phyloP scores from a whole-genome alignment of 805 yeast genomes.

The Wickerhamiella alocasiicola region DNA sequence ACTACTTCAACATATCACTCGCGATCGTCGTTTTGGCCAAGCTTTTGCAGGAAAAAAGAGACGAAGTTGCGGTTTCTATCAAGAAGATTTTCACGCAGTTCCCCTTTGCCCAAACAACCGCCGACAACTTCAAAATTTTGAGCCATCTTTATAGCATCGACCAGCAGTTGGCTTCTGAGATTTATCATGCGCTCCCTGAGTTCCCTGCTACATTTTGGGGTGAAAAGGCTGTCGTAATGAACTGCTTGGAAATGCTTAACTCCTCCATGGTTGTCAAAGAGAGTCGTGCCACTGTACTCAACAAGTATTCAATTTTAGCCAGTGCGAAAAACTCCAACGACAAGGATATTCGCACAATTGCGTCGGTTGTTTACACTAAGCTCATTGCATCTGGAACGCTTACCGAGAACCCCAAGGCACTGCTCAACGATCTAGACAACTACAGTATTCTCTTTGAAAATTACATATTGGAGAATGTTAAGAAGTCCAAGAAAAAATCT shows the following conservation, averaged over 20 bases:
- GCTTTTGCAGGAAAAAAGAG: slow-evolving; percentile 1
- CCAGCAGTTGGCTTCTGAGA: slow-evolving; percentile 18
- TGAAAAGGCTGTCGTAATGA: slow-evolving; percentile 18
- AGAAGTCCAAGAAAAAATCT: neutral
- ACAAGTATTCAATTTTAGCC: slow-evolving; percentile 19
- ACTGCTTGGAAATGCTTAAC: slow-evolving; percentile 26
- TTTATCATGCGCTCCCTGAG: slow-evolving; percentile 20
- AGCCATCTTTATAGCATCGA: slow-evolving; percentile 23
- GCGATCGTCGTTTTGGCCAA: slow-evolving; percentile 11
- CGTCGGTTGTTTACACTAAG: slow-evolving; percentile 28
- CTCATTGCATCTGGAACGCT: slow-evolving; percentile 22
- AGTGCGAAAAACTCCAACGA: slow-evolving; percentile 18
- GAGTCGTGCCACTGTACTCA: slow-evolving; percentile 22
- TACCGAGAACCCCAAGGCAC: slow-evolving; percentile 15
- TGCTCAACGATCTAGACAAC: slow-evolving; percentile 19
- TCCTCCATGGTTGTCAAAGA: slow-evolving; percentile 26
- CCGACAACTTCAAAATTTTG: slow-evolving; percentile 18
- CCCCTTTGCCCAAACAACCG: neutral
- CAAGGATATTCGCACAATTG: slow-evolving; percentile 21
- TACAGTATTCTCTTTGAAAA: slow-evolving; percentile 25
- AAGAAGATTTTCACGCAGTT: slow-evolving; percentile 3
- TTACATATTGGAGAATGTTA: slow-evolving; percentile 13
- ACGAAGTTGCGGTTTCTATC: slow-evolving; percentile 5
- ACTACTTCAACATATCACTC: slow-evolving; percentile 6
- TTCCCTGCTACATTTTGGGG: slow-evolving; percentile 13